Conservation (phyloP, 305 asterid species). For the Fraxinus ornus region DNA sequence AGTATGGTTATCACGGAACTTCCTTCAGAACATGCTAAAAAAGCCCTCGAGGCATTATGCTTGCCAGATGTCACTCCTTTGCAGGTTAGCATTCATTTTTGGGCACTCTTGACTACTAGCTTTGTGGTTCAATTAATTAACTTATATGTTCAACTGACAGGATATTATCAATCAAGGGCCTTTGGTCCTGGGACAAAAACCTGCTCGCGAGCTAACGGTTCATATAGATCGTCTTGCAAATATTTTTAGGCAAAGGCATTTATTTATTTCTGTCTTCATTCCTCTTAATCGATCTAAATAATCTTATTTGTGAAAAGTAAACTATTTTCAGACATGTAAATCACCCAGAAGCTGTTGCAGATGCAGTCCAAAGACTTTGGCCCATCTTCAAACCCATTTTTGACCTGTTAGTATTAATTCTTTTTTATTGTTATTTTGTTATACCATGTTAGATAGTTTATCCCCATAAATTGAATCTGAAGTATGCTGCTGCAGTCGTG, state of each 20-base stretch:
- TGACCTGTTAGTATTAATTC: conserved; percentile 63
- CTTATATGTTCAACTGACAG: conserved; percentile 49
- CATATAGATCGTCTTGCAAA: conserved; percentile 91
- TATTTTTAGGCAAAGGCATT: conserved; percentile 64
- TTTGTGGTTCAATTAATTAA: conserved; percentile 24
- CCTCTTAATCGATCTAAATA: conserved; percentile 17
- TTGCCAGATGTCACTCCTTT: conserved; percentile 72
- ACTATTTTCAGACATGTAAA: conserved; percentile 70
- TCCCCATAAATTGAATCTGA: conserved; percentile 21
- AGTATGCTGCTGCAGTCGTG: conserved; percentile 66
- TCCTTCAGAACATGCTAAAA: conserved; percentile 94
- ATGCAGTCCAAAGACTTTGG: conserved; percentile 96
- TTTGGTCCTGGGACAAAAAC: conserved; percentile 70
- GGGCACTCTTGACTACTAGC: conserved; percentile 19
- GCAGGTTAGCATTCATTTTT: conserved; percentile 56
- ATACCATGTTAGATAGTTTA: conserved; percentile 19
- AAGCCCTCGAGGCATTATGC: conserved; percentile 87
- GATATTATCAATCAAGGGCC: conserved; percentile 85
- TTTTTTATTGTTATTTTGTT: conserved; percentile 22
- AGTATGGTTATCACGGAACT: conserved; percentile 93
- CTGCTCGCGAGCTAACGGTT: conserved; percentile 90
- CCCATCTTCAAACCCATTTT: conserved; percentile 92
- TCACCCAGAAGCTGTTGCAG: conserved; percentile 99
- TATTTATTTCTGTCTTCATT: conserved; percentile 8
- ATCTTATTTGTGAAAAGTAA: conserved; percentile 22